A percentile compares a stretch with the other conserved stretches of the same genome.
phyloP scores from a whole-genome alignment of 768 basidiomycete species.

The Lactarius trivialis region DNA sequence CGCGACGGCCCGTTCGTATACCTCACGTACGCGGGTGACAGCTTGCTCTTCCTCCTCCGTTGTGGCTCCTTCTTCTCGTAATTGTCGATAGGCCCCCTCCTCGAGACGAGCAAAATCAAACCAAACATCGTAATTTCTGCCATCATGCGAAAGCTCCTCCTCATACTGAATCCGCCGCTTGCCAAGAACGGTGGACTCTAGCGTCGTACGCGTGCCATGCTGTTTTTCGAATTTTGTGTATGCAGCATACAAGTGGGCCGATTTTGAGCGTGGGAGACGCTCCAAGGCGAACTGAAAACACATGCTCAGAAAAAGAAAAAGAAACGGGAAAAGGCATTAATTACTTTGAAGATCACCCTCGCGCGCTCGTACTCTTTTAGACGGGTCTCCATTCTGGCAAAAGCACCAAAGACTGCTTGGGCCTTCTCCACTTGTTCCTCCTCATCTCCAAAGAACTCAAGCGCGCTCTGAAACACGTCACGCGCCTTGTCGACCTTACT shows the following conservation, averaged over 20 bases:
- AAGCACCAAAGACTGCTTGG: constrained; percentile 86
- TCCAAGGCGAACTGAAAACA: constrained; percentile 80
- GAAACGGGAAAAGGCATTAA: neutral
- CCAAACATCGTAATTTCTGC: constrained; percentile 96
- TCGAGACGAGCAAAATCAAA: constrained; percentile 94
- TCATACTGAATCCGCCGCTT: constrained; percentile 99
- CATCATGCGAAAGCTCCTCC: constrained; percentile 87
- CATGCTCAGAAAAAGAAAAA: neutral
- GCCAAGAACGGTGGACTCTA: constrained; percentile 91
- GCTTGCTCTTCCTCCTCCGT: constrained; percentile 62
- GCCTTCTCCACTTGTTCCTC: constrained; percentile 67
- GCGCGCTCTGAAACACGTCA: constrained; percentile 59
- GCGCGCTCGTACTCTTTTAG: constrained; percentile 96
- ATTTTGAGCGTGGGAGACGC: constrained; percentile 88
- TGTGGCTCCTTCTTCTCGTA: constrained; percentile 68
- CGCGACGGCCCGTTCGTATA: constrained; percentile 92
- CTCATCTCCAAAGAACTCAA: constrained; percentile 59
- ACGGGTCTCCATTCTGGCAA: constrained; percentile 96
- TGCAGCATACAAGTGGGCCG: constrained; percentile 76
- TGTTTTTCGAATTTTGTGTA: constrained; percentile 99
- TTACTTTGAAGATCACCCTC: constrained; percentile 92
- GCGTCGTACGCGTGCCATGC: constrained; percentile 78
- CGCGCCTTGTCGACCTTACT: constrained; percentile 55
- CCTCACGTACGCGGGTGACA: constrained; percentile 69
- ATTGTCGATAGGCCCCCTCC: constrained; percentile 75